Conservation (phyloP, 1,284 basidiomycete genomes). For the Puccinia coronata region DNA sequence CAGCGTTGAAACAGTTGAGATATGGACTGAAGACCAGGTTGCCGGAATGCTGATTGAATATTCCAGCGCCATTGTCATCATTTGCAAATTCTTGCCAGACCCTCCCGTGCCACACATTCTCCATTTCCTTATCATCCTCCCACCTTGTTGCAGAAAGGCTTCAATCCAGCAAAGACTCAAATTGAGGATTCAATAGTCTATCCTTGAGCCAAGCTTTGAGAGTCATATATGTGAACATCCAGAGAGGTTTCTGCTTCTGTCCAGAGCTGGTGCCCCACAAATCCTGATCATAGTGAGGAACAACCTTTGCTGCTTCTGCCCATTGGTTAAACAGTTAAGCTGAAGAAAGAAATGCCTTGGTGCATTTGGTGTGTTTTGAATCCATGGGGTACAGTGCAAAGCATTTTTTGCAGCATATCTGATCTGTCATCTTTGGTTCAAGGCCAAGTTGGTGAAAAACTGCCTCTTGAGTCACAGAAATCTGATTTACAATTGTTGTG, state of each 20-base stretch:
- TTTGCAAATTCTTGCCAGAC: slow-evolving; percentile 16
- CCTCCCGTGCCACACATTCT: background rate
- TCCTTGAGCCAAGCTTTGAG: background rate
- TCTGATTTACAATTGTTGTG: background rate
- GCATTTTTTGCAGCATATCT: slow-evolving; percentile 4
- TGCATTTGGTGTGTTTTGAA: background rate
- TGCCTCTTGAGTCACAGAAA: background rate
- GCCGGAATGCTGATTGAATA: background rate
- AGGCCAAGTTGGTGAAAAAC: slow-evolving; percentile 9
- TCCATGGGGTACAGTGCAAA: background rate
- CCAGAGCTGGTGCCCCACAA: background rate
- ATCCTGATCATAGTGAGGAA: background rate
- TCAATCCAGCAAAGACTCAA: background rate
- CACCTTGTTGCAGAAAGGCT: background rate
- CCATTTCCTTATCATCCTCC: background rate
- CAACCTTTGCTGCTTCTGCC: background rate
- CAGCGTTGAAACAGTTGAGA: slow-evolving; percentile 40
- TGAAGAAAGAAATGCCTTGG: background rate
- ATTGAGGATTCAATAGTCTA: background rate
- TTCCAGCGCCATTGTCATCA: background rate
- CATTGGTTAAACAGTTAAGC: background rate
- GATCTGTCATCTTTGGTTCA: background rate
- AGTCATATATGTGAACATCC: background rate
- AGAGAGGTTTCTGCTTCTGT: background rate
- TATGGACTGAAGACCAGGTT: slow-evolving; percentile 43